Percentiles rank a stretch among this genome's conserved stretches.
Conservation (phyloP, 1,284 basidiomycete species). For the Malassezia arunalokei region DNA sequence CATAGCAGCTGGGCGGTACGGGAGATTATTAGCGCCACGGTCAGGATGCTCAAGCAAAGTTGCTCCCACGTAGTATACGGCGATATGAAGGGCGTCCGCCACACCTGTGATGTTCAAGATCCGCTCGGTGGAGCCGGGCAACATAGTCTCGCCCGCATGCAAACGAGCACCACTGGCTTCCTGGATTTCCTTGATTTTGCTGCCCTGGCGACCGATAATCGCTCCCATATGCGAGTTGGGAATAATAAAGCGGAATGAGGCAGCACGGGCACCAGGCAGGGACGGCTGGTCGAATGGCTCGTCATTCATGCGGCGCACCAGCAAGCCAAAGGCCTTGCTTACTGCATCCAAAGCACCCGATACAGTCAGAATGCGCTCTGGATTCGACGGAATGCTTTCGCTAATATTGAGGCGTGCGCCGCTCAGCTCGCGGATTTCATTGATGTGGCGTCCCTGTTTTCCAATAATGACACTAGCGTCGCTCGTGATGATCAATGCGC, state of each 20-base stretch:
- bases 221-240: conserved; percentile 99
- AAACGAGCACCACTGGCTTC: conserved; percentile 91
- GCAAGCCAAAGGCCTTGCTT: conserved; percentile 96
- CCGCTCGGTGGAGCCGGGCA: conserved; percentile 86
- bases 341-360: conserved; percentile 95
- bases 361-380: conserved; percentile 93
- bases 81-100: conserved; percentile 99
- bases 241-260: conserved; percentile 94
- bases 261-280: conserved; percentile 89
- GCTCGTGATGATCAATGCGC: conserved; percentile 80
- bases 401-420: conserved; percentile 58
- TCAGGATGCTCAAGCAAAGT: conserved; percentile 92
- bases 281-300: conserved; percentile 96
- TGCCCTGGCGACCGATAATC: conserved; percentile 91
- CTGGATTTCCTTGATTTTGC: conserved; percentile 99
- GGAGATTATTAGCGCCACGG: conserved; percentile 41
- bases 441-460: conserved; percentile 87
- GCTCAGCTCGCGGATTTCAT: conserved; percentile 95
- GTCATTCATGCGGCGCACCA: conserved; percentile 96
- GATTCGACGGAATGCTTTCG: conserved; percentile 58
- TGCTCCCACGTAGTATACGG: conserved; percentile 95
- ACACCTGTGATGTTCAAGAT: conserved; percentile 94
- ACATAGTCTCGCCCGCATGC: conserved; percentile 94
- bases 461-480: conserved; percentile 99
- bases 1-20: conserved; percentile 43